Base-by-base conservation (phyloP, 805 yeast genomes). In the Blastobotrys attinorum region DNA sequence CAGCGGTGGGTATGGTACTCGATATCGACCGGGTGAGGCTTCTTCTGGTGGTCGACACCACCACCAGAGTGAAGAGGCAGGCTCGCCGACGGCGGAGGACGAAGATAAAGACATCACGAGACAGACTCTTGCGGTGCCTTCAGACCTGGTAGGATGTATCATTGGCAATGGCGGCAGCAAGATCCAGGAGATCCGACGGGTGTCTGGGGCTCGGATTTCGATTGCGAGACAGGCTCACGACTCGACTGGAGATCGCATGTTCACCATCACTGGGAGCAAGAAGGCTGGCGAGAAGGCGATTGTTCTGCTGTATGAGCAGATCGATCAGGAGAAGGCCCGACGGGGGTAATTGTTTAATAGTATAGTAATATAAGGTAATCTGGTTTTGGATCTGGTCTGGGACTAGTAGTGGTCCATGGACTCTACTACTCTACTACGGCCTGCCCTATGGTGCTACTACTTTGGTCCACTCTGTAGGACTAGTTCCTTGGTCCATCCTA, bases 101-200 rank as follows among this genome's bases (percentile, higher is more conserved):
- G 62, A 71, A 2, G 65, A 78, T 16, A 67, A 75, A 29, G 50
- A 62, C 42, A 49, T 52, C 37, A n/a, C n/a, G n/a, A n/a, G n/a
- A n/a, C 51, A 57, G 25, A 25, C 29, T 8, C 7, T 25, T 7
- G 47, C 62, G 22, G 82, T 86, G 58, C 86, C 94, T 31, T 80
- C 82, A 52, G 85, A 79, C 47, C 79, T 79, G 66, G 95, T 88
- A 37, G 96, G 96, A 35, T 90, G 95, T 40, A 70, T 88, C 43
- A 85, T 88, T 54, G 96, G 96, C 47, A 81, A 82, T 53, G 79
- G 81, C 51, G 96, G 96, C 32, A 68, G 84, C 22, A 76, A 94
- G 64, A 86, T 88, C 52, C 92, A 83, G 61, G 94, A 88, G 48
- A 81, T 88, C 40, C 75, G 96, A 54, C 77, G 82, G 54, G 72